phyloP scores from a whole-genome alignment of 148 eudicot genomes.

The Fagopyrum esculentum region DNA sequence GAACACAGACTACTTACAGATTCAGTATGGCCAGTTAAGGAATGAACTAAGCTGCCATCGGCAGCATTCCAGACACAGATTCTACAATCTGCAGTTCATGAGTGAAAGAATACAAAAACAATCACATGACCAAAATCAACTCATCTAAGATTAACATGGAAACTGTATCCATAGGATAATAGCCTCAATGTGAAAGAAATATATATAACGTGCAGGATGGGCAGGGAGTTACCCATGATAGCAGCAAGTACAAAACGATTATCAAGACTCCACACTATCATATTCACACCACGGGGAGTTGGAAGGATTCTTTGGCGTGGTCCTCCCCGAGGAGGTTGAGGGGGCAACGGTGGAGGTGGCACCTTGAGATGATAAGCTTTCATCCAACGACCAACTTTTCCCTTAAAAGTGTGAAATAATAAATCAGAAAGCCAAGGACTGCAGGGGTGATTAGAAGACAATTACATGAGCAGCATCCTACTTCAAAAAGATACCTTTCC shows the following conservation, averaged over 20 bases:
- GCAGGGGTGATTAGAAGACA: slow-evolving; percentile 6
- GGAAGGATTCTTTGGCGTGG: slow-evolving; percentile 95
- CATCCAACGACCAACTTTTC: slow-evolving; percentile 81
- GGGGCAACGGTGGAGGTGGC: slow-evolving; percentile 94
- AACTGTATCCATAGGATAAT: not conserved
- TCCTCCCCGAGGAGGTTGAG: slow-evolving; percentile 95
- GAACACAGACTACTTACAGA: slow-evolving; percentile 56
- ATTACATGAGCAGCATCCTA: not conserved
- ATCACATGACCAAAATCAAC: slow-evolving; percentile 3
- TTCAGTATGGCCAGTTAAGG: slow-evolving; percentile 90
- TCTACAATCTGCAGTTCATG: slow-evolving; percentile 64
- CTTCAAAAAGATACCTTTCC: slow-evolving; percentile 1
- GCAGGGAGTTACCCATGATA: slow-evolving; percentile 77
- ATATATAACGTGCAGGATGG: slow-evolving; percentile 7
- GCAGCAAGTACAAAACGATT: slow-evolving; percentile 99
- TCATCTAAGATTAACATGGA: not conserved
- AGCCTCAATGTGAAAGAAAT: not conserved
- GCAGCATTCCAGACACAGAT: slow-evolving; percentile 99
- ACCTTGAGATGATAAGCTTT: slow-evolving; percentile 95
- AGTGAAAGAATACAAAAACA: not conserved
- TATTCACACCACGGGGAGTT: slow-evolving; percentile 98
- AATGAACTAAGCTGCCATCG: slow-evolving; percentile 98
- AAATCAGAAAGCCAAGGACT: slow-evolving; percentile 8
- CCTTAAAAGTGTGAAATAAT: slow-evolving; percentile 32
- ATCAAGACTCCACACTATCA: slow-evolving; percentile 98